Evolutionary conservation across 345 rosid species (phyloP).

Genomic region (Conringia planisiliqua): DNA sequence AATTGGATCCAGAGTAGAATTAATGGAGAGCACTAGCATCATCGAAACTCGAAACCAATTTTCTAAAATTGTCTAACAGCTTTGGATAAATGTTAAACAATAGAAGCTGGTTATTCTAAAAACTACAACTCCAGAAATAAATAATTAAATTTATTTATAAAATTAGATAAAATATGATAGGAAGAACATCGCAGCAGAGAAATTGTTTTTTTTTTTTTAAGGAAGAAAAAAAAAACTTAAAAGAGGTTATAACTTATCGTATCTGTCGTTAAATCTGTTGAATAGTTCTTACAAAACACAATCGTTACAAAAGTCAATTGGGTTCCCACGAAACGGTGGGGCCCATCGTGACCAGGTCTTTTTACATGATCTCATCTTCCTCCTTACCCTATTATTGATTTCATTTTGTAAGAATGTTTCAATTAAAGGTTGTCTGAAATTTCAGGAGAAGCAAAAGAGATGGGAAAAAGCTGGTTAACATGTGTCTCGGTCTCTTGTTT

Average conservation of each 20-base stretch:
- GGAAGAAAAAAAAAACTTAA: not conserved
- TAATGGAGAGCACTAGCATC: not conserved
- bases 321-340: slow-evolving; percentile 35
- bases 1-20: slow-evolving; percentile 9
- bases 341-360: slow-evolving; percentile 31
- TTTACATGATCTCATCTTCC: not conserved
- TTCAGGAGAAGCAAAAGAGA: slow-evolving; percentile 8
- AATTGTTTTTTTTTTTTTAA: not conserved
- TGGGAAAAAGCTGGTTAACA: slow-evolving; percentile 30
- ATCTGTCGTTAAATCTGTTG: slow-evolving; percentile 27
- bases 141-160: not conserved
- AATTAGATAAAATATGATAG: not conserved
- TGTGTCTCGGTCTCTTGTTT: slow-evolving; percentile 28
- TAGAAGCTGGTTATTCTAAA: slow-evolving; percentile 12
- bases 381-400: not conserved
- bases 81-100: not conserved
- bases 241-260: slow-evolving; percentile 19
- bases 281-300: slow-evolving; percentile 26
- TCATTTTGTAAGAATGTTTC: slow-evolving; percentile 8
- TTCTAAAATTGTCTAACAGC: slow-evolving; percentile 8
- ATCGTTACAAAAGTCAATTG: slow-evolving; percentile 31
- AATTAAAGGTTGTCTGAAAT: slow-evolving; percentile 14
- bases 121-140: slow-evolving; percentile 16
- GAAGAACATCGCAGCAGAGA: slow-evolving; percentile 5
- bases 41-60: not conserved